Evolutionary conservation across 257 asterid genomes (phyloP), one percentile per base, ranked within the genome.

Genomic region (Nicotiana undulata): DNA sequence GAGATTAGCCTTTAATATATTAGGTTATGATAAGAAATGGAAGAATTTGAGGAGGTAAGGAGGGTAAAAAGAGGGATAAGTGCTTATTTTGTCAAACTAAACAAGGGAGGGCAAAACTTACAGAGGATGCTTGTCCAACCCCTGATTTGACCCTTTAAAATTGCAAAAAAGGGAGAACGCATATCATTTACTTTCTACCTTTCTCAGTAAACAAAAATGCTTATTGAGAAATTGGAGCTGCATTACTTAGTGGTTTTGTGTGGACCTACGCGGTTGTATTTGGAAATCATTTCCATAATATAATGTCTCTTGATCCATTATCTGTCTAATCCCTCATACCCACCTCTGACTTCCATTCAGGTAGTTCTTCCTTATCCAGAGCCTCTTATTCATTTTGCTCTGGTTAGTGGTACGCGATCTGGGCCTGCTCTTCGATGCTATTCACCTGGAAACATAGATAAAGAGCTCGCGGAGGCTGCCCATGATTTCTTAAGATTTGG

Each of bases 381-480:
- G 87, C 97, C 98, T 77, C 97, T 94, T 26, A 88, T 90, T 64
- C 98, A 94, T 84, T 94, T 94, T 81, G 91, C 97, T 34, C 88
- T 93, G 63, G 93, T 85, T 58, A 76, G 78, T 83, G 97, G 98
- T 49, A 83, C 95, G 68, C 91, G 90, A 79, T 93, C 98, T 9
- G 94, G 98, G 64, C 98, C 98, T 49, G 92, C 92, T 75, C 95
- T 94, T 49, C 89, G 91, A 80, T 94, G 95, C 90, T 93, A 93
- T 88, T 90, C 98, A 40, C 92, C 97, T 7, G 91, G 90, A 60
- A 86, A 88, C 82, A 86, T 94, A 20, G 98, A 94, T 74, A 91
- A 89, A 86, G 98, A 94, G 85, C 70, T 94, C 88, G 83, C 49
- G 26, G 95, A 90, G 44, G 93, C 98, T 68, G 96, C 97, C 66